phyloP scores from a whole-genome alignment of 257 asterid species.

The Ehretia macrophylla region DNA sequence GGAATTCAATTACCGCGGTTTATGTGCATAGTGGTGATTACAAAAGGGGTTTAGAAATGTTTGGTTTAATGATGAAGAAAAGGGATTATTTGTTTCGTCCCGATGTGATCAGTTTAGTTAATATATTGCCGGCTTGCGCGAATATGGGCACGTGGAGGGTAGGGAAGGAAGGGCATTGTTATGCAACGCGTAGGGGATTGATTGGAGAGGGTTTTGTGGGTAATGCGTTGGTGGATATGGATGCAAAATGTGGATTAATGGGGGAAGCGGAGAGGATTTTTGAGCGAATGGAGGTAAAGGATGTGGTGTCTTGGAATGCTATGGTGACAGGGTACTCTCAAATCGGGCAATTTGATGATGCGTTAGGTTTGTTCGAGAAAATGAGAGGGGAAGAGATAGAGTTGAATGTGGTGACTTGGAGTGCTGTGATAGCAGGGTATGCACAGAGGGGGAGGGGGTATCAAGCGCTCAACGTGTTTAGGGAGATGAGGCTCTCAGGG shows the following conservation, averaged over 20 bases:
- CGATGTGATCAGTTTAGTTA: constrained; percentile 79
- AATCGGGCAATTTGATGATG: constrained; percentile 61
- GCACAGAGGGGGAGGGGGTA: constrained; percentile 84
- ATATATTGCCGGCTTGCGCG: constrained; percentile 72
- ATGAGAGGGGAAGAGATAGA: constrained; percentile 57
- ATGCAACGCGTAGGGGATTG: constrained; percentile 55
- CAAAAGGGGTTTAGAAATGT: constrained; percentile 42
- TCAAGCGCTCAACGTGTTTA: constrained; percentile 65
- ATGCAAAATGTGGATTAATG: constrained; percentile 70
- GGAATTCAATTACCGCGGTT: constrained; percentile 74
- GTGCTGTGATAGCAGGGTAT: constrained; percentile 86
- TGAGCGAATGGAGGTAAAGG: constrained; percentile 65
- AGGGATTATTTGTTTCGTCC: constrained; percentile 36
- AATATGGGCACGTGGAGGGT: constrained; percentile 33
- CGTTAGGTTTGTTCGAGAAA: constrained; percentile 52
- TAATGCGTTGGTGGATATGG: constrained; percentile 80
- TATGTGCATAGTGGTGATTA: constrained; percentile 45
- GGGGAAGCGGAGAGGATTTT: constrained; percentile 63
- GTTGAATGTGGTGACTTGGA: constrained; percentile 84
- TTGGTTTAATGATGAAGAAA: constrained; percentile 40
- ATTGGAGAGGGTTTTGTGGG: constrained; percentile 66
- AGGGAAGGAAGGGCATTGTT: constrained; percentile 67
- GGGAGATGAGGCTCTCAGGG: constrained; percentile 55
- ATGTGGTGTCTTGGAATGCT: constrained; percentile 86
- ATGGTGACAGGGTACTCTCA: constrained; percentile 86